A percentile compares a stretch with the other conserved stretches of the same genome.
phyloP scores from a whole-genome alignment of 495 filamentous ascomycete genomes.

The Aspergillus olivimuriae region DNA sequence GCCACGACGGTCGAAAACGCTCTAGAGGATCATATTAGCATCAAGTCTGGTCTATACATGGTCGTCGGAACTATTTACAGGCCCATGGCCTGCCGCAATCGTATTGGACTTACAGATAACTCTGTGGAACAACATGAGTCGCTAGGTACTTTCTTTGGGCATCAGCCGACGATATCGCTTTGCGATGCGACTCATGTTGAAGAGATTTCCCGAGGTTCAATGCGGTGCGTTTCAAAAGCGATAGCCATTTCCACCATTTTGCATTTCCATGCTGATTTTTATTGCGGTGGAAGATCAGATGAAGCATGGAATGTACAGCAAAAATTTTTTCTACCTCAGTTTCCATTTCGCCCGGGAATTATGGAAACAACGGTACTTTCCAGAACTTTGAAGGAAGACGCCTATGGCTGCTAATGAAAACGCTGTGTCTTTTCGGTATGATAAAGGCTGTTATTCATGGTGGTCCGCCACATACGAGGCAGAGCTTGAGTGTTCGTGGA shows the following conservation, averaged over 20 bases:
- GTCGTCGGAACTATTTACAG: no score
- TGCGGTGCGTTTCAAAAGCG: conserved; percentile 57
- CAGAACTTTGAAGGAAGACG: no score
- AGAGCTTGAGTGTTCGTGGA: no score
- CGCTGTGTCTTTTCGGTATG: no score
- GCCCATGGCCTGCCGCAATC: no score
- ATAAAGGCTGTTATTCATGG: no score
- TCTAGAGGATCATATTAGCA: conserved; percentile 18
- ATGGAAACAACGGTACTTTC: no score
- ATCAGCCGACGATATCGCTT: not conserved
- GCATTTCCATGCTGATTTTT: conserved; percentile 70
- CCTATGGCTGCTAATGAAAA: no score
- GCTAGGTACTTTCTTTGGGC: conserved; percentile 25
- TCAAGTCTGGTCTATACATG: no score
- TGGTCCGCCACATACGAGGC: no score
- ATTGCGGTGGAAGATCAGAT: conserved; percentile 68
- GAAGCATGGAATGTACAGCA: conserved; percentile 40
- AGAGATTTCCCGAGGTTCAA: conserved; percentile 43
- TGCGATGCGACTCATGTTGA: conserved; percentile 9
- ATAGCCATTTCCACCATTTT: conserved; percentile 69
- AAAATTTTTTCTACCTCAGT: conserved; percentile 29
- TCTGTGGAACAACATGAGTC: conserved; percentile 32
- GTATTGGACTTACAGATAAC: conserved; percentile 39
- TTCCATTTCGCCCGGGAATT: no score
- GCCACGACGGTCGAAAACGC: conserved; percentile 66